Conservation (phyloP, 1,139 yeast species). For the Pichia sp. region DNA sequence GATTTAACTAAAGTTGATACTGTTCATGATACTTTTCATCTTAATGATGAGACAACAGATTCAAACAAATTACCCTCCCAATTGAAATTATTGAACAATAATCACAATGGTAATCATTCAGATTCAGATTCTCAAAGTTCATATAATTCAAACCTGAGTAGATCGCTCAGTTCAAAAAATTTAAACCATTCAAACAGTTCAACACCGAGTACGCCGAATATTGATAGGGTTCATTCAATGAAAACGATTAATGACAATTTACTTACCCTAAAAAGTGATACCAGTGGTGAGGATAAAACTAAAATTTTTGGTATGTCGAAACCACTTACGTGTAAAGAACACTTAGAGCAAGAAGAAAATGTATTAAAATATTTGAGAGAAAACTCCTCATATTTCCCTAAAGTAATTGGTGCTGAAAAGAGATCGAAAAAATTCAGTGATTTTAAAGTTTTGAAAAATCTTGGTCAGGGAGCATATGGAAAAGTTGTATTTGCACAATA, state of each 20-base stretch:
- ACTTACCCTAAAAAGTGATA: background rate
- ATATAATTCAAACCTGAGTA: constrained; percentile 16
- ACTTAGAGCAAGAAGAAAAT: constrained; percentile 28
- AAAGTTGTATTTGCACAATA: constrained; percentile 79
- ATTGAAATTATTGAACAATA: constrained; percentile 32
- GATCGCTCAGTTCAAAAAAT: constrained; percentile 32
- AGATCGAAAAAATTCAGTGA: constrained; percentile 66
- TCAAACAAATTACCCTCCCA: constrained; percentile 45
- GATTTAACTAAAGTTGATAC: background rate
- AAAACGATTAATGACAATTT: background rate
- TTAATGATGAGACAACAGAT: constrained; percentile 11
- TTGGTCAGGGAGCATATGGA: constrained; percentile 98
- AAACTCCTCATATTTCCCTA: constrained; percentile 41
- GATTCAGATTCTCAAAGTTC: constrained; percentile 11
- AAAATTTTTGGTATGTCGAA: constrained; percentile 3
- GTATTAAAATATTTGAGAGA: constrained; percentile 27
- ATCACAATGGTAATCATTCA: background rate
- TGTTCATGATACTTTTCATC: background rate
- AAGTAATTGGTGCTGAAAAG: constrained; percentile 50
- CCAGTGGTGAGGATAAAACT: background rate
- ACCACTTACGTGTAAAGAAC: constrained; percentile 8
- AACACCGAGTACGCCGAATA: constrained; percentile 8
- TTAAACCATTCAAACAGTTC: constrained; percentile 21
- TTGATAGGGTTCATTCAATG: background rate
- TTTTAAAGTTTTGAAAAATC: constrained; percentile 60